Evolutionary conservation across 371 early-diverging fungal species (phyloP), one percentile per base, ranked within the genome.

Genomic region (Apophysomyces trapeziformis): DNA sequence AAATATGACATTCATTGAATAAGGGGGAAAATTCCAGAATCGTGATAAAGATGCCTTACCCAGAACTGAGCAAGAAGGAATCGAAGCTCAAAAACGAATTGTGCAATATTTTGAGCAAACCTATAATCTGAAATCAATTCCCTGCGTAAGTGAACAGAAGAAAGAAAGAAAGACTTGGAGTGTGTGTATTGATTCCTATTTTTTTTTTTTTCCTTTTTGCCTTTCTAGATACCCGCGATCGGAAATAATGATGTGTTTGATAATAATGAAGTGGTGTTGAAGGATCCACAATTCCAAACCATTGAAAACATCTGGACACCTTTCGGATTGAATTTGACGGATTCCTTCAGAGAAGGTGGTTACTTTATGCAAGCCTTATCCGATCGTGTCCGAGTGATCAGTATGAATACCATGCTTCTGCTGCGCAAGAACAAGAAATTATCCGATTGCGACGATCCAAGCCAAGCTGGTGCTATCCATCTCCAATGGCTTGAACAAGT

Each of bases 201-300:
- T 26, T 32, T 57, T 26, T 32, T 57, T 39, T 63, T 18, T 38
- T 44, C 18, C 14, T 26, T 26, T 26, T 26, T 26, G 32, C 32
- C 32, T 26, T 2, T 26, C 32, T 26, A 73, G 73, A 65, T 74
- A 6, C 80, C 80, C 1, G 71, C 74, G 8, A 67, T 79, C 21
- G 80, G 80, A 35, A 79, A 79, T 41, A 77, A 76, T 57, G 80
- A 79, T 35, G 69, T 67, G n/a, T 57, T 69, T 46, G 59, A 72
- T 5, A 63, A 69, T 54, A 68, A 68, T 11, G 46, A 36, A 36
- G 54, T 41, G 0, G 54, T 32, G 5, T 45, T 44, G 9, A 58
- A 67, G 38, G 67, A 69, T 60, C 26, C 57, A 5, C 59, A 64
- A 8, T 67, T 41, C 63, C 37, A 61, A 38, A 38, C 32, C 1